Evolutionary conservation across 139 green algal species (phyloP).

Genomic region (Yamagishiella unicocca): DNA sequence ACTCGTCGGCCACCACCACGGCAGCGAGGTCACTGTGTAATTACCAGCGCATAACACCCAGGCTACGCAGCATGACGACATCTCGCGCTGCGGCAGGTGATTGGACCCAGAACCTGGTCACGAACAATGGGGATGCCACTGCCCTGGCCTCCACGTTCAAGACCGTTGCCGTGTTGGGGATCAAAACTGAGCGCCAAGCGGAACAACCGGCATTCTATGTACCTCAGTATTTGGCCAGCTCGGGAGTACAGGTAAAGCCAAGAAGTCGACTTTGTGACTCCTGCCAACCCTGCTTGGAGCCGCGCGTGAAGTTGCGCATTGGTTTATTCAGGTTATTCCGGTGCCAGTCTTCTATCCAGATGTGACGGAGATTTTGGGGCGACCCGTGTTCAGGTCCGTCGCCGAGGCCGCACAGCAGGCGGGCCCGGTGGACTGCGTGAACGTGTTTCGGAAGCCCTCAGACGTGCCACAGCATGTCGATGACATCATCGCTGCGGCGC

Average conservation of each 20-base stretch:
- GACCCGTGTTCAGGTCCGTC: slow-evolving; percentile 12
- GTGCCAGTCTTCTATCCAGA: slow-evolving; percentile 34
- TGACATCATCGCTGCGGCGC: neutral
- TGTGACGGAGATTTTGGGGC: slow-evolving; percentile 26
- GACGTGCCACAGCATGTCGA: slow-evolving; percentile 13
- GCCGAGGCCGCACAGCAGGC: neutral
- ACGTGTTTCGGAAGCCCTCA: slow-evolving; percentile 15
- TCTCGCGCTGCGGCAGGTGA: neutral
- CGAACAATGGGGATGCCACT: neutral
- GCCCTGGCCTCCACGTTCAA: neutral
- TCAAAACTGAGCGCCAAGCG: slow-evolving; percentile 24
- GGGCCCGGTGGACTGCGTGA: slow-evolving; percentile 18
- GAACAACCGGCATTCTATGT: slow-evolving; percentile 30
- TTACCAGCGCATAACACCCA: no score
- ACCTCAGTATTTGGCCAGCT: neutral
- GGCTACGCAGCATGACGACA: neutral
- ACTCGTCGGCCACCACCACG: no score
- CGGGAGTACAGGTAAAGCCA: slow-evolving; percentile 28
- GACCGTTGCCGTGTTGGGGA: slow-evolving; percentile 27
- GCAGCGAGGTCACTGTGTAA: no score
- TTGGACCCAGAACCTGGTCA: neutral
- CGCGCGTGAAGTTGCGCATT: no score
- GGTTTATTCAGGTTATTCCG: neutral
- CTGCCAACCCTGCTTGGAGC: no score
- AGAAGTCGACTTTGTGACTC: no score